phyloP scores from a whole-genome alignment of 1,284 basidiomycete species.

The Trichosporon faecale region DNA sequence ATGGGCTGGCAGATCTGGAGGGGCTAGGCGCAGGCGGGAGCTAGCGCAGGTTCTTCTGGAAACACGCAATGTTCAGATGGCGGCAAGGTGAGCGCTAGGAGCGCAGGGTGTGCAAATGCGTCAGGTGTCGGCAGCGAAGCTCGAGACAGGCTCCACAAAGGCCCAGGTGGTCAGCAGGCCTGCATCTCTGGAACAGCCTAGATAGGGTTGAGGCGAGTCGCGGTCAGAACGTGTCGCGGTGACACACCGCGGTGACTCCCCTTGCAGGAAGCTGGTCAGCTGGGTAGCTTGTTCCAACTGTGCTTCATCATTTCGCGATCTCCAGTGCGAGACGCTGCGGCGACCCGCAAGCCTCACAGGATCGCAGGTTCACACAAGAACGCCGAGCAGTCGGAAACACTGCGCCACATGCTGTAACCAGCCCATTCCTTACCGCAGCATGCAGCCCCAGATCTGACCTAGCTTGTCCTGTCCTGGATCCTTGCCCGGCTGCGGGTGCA shows the following conservation, averaged over 20 bases:
- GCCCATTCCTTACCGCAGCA: background rate
- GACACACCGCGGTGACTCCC: background rate
- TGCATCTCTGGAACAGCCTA: background rate
- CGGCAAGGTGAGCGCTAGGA: no score
- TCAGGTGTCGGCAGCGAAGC: background rate
- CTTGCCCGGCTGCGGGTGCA: background rate
- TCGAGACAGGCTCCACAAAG: background rate
- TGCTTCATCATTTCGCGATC: background rate
- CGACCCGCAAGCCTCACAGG: no score
- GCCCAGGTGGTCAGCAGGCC: background rate
- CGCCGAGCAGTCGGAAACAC: background rate
- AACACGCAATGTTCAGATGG: no score
- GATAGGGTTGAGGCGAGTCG: background rate
- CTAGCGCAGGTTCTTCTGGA: no score
- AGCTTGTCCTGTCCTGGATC: background rate
- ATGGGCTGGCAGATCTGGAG: no score
- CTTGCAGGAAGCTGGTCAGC: background rate
- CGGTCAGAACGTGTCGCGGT: slow-evolving; percentile 1
- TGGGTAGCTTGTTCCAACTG: background rate
- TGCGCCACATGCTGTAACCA: background rate
- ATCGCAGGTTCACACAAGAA: no score
- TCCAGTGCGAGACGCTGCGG: background rate
- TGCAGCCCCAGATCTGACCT: background rate
- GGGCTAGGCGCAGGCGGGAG: no score
- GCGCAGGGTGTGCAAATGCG: background rate